These are phyloP conservation scores for Phytophthora macrochlamydospora DNA, from an alignment of 352 stramenopile genomes.

Conservation along the genomic window DNA sequence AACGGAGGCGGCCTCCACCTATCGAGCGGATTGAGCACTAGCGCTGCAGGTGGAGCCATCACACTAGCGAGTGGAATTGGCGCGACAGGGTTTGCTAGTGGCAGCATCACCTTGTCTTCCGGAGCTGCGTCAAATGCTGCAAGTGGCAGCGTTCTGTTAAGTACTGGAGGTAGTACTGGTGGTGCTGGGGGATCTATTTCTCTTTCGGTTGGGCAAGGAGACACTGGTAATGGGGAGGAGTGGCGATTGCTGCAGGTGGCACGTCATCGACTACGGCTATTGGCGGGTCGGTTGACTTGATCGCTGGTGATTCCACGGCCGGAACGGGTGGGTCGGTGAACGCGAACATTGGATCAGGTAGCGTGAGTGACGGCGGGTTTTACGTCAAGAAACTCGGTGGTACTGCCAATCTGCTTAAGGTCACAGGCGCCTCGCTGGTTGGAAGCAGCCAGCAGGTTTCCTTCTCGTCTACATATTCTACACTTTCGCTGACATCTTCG, in stretches of 20 bases:
- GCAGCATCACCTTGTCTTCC: conserved; percentile 44
- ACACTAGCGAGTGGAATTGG: conserved; percentile 33
- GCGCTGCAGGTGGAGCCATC: conserved; percentile 26
- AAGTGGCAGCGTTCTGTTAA: conserved; percentile 42
- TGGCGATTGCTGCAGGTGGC: conserved; percentile 52
- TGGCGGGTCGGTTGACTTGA: conserved; percentile 50
- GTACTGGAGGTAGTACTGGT: conserved; percentile 32
- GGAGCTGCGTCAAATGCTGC: conserved; percentile 30
- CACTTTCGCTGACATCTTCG: conserved; percentile 41
- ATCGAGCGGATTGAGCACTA: conserved; percentile 41
- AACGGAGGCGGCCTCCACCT: conserved; percentile 41
- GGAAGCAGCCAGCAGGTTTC: conserved; percentile 41
- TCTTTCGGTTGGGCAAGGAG: conserved; percentile 42
- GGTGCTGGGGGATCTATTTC: conserved; percentile 42
- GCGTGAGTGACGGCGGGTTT: conserved; percentile 33
- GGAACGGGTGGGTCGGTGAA: conserved; percentile 56
- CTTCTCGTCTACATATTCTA: conserved; percentile 50
- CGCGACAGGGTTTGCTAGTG: conserved; percentile 35
- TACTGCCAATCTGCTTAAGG: conserved; percentile 38
- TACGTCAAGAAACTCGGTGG: conserved; percentile 45
- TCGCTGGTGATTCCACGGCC: conserved; percentile 36
- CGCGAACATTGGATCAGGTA: conserved; percentile 30
- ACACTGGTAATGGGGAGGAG: conserved; percentile 34
- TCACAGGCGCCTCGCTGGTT: conserved; percentile 36
- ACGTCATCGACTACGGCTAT: conserved; percentile 30